Base-by-base conservation (phyloP, 140 eudicot species). In the Erigeron philadelphicus region DNA sequence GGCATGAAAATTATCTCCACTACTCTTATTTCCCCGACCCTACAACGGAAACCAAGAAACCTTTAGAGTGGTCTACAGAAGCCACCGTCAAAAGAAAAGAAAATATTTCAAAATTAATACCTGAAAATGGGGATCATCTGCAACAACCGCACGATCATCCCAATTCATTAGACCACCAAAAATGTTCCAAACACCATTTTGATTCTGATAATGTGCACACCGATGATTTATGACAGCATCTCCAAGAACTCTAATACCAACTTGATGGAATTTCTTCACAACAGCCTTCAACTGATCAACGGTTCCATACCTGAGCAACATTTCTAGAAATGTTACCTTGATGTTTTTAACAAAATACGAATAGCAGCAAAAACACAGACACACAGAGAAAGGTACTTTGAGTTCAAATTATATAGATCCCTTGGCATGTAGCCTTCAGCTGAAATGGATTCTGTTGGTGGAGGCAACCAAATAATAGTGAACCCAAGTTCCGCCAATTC, bases 141-240 rank as follows among this genome's bases (percentile, higher is more conserved):
- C 88, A 70, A 94, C 99, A 75, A 94, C 87, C 16, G 99, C 97
- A 21, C 99, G 95, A 61, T 94, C 99, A 80, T 94, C 99, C 99
- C 99, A 94, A 64, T 94, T 87, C 48, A 94, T 74, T 55, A 90
- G 85, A 67, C 97, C 99, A 57, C 99, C 99, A 79, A 71, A 94
- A 23, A 94, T 87, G 67, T 94, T 94, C 97, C 99, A 89, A 38
- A 89, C 75, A 53, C 99, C 97, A 60, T 94, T 94, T 66, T 89
- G 85, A 79, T 94, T 94, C 72, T 82, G 72, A 60, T 25, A 64
- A 38, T 89, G 86, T 44, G 99, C 99, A 73, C 99, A 94, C 1
- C 99, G 95, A 67, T 94, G 99, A 70, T 94, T 94, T 64, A 94
- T 68, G 31, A 94, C 99, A 75, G 84, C 99, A 78, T 94, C 99